Percentiles rank a stretch among this genome's conserved stretches.
Conservation (phyloP, 495 filamentous ascomycete genomes). For the Amniculicola lignicola region DNA sequence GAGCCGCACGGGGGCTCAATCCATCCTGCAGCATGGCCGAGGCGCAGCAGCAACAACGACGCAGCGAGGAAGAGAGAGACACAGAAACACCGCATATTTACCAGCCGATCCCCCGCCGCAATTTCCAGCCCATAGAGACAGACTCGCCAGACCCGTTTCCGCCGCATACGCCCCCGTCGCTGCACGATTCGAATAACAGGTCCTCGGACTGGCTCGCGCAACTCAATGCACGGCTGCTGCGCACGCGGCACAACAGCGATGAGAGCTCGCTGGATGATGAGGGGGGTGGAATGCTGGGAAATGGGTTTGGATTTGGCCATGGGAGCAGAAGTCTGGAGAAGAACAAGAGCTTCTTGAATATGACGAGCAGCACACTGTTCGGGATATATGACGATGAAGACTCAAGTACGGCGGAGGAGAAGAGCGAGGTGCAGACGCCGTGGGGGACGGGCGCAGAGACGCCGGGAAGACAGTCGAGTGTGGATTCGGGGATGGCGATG, state of each 20-base stretch:
- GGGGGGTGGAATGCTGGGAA: neutral
- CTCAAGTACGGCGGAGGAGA: slow-evolving; percentile 44
- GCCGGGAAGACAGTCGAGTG: slow-evolving; percentile 42
- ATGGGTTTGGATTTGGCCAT: slow-evolving; percentile 22
- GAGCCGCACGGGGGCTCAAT: too few relatives aligned
- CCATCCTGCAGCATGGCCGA: too few relatives aligned
- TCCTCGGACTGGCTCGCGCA: slow-evolving; percentile 28
- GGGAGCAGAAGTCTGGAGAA: too few relatives aligned
- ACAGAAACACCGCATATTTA: slow-evolving; percentile 49
- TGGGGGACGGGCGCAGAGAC: slow-evolving; percentile 73
- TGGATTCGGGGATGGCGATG: too few relatives aligned
- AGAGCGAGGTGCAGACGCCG: slow-evolving; percentile 52
- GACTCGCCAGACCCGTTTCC: slow-evolving; percentile 10
- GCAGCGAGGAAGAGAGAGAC: too few relatives aligned
- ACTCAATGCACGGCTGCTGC: slow-evolving; percentile 29
- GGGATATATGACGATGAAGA: slow-evolving; percentile 81
- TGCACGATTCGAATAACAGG: slow-evolving; percentile 1
- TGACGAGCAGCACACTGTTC: slow-evolving; percentile 82
- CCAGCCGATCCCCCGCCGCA: slow-evolving; percentile 70
- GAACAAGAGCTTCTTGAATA: slow-evolving; percentile 75
- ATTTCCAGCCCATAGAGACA: slow-evolving; percentile 52
- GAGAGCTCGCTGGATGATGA: slow-evolving; percentile 6
- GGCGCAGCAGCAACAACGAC: too few relatives aligned
- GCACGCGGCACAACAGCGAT: slow-evolving; percentile 16
- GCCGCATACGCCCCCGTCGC: slow-evolving; percentile 2